phyloP scores from a whole-genome alignment of 331 rosid species.

The Phaseolus coccineus region DNA sequence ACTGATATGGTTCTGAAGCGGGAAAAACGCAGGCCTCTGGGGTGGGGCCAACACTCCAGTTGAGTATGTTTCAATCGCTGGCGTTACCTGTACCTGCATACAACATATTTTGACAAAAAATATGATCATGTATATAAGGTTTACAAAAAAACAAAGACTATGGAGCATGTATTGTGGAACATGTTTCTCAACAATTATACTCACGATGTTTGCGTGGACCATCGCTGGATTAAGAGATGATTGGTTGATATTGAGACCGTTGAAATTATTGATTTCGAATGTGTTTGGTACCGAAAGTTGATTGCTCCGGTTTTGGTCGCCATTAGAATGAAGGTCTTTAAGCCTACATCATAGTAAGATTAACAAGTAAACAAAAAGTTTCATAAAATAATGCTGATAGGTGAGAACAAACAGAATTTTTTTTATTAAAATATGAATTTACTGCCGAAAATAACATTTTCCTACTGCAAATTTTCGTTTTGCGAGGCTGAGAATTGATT shows the following conservation, averaged over 20 bases:
- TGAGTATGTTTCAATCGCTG: neutral
- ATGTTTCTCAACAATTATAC: conserved; percentile 2
- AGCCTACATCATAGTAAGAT: conserved; percentile 4
- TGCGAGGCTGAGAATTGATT: neutral
- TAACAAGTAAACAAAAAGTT: no score
- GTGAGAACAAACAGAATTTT: no score
- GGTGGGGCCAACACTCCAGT: neutral
- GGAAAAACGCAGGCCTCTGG: neutral
- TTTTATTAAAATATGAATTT: no score
- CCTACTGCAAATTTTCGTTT: no score
- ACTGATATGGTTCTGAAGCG: neutral
- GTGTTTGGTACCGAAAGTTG: neutral
- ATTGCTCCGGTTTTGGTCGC: neutral
- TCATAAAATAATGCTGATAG: no score
- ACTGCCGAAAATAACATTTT: no score
- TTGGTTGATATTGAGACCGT: neutral
- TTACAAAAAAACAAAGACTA: neutral
- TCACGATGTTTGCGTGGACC: conserved; percentile 6
- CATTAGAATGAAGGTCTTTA: neutral
- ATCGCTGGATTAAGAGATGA: neutral
- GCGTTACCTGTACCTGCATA: conserved; percentile 1
- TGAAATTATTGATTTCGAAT: neutral
- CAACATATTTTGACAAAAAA: neutral
- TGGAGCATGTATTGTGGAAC: neutral
- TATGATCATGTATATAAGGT: neutral